A percentile compares a stretch with the other conserved stretches of the same genome.
Evolutionary conservation across 192 early-diverging fungal genomes (phyloP).

Genomic region (Coemansia aciculifera): DNA sequence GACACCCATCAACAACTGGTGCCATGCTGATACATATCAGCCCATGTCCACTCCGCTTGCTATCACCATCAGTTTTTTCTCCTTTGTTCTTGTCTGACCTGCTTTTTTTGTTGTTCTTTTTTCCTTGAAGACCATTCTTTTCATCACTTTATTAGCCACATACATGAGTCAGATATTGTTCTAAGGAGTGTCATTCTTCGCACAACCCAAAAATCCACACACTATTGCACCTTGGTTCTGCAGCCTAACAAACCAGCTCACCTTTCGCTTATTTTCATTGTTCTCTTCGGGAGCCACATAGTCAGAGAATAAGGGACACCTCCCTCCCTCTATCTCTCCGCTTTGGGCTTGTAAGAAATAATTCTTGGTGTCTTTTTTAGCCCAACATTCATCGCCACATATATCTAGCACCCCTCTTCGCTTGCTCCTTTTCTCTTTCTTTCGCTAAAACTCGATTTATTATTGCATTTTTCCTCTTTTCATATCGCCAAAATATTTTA

Average conservation of each 20-base stretch:
- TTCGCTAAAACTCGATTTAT: neutral
- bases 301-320: neutral
- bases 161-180: conserved; percentile 6
- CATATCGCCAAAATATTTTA: conserved; percentile 8
- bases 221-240: conserved; percentile 11
- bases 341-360: conserved; percentile 1
- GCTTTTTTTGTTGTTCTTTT: neutral
- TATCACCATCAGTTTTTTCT: neutral
- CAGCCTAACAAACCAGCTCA: neutral
- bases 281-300: neutral
- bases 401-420: conserved; percentile 2
- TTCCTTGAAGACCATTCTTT: conserved; percentile 2
- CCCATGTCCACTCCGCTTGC: neutral
- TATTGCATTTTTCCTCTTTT: conserved; percentile 10
- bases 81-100: neutral
- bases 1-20: neutral
- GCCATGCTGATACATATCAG: neutral
- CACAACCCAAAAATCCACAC: neutral
- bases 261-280: neutral
- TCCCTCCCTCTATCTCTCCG: neutral
- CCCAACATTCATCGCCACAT: conserved; percentile 1
- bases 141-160: conserved; percentile 6
- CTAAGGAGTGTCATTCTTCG: conserved; percentile 3
- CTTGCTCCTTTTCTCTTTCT: neutral
- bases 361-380: neutral